Base-by-base conservation (phyloP, 2,329 filamentous ascomycete species). In the Knoxdaviesia capensis region DNA sequence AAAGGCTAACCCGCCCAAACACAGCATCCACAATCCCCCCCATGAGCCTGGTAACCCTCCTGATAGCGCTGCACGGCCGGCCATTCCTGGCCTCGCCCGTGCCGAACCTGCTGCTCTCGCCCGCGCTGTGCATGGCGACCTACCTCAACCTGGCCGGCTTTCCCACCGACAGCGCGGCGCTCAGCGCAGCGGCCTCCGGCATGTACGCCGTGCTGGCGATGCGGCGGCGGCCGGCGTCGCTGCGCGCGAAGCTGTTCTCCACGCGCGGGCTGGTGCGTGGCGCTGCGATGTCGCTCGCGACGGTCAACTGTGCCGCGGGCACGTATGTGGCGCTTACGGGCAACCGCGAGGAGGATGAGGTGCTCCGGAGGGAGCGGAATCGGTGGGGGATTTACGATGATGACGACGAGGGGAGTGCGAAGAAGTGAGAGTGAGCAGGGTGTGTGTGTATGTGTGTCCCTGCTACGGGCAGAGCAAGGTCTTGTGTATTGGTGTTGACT, bases 91-190 rank as follows among this genome's bases (percentile, higher is more conserved):
- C 59, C 8, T 55, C 71, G 4, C 66, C 70, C 34, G 61, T 74
- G 51, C 50, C 62, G 41, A 42, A 41, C 2, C 62, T 70, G 52
- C 57, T 67, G 48, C 64, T 66, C 51, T 55, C 60, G n/a, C 66
- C 66, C 29, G 59, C 68, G 30, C 63, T 74, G 32, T 55, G 72
- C 43, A 71, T 74, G 56, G 60, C 64, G 42, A 66, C 63, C 52
- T 76, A 75, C 57, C 63, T 73, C 51, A 73, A 72, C 54, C 63
- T 76, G 6, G 68, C 70, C 20, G 71, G 71, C 45, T 73, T 68
- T 58, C 65, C 64, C 46, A 70, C 67, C 41, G 70, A 71, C 52
- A 63, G 63, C 44, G 71, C 70, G 3, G 71, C 69, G 41, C 56
- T 74, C 44, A 63, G 66, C 0, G 67, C 67, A 41, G 69, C 71